Evolutionary conservation across 768 basidiomycete genomes (phyloP), one percentile per base, ranked within the genome.

Genomic region (Lactarius vividus): DNA sequence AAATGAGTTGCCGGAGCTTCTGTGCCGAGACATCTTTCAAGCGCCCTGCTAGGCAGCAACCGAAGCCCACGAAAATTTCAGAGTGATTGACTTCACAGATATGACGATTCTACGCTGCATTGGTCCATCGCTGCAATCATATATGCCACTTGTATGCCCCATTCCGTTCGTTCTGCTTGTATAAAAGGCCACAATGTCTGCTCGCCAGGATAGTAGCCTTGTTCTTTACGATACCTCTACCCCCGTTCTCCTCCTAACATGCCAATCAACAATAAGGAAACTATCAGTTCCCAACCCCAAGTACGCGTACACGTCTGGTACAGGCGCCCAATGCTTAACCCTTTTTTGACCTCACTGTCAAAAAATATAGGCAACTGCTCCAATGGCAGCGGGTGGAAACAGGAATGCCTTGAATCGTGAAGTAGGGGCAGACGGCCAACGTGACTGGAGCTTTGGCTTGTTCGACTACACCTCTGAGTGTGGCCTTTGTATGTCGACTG

Each of bases 361-460:
- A 23, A 46, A 11, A 23, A 61, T 35, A 44, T 26, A 61, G 60
- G 40, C 16, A 31, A 46, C 29, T 4, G 31, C 40, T 2, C 56
- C 55, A 18, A 66, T 68, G 64, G 16, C 13, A 6, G 11, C n/a
- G 10, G 69, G 67, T 3, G 62, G 69, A 10, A 64, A 71, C 16
- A 61, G 18, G 29, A 77, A 77, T 61, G 69, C 70, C 2, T 57
- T 56, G 55, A 73, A 73, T 57, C 57, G 71, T 39, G 71, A 73
- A 7, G 58, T 71, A 33, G 68, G 72, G 52, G 37, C 26, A 0
- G 58, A 70, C 16, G 78, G 81, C 26, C 53, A 73, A 37, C 75
- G 82, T 66, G 74, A 73, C 3, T 77, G 76, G 76, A 73, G 71
- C 58, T 49, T 67, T 40, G 75, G 73, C n/a, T 18, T 76, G 18